Evolutionary conservation across 345 rosid genomes (phyloP).

Genomic region (Aegle marmelos): DNA sequence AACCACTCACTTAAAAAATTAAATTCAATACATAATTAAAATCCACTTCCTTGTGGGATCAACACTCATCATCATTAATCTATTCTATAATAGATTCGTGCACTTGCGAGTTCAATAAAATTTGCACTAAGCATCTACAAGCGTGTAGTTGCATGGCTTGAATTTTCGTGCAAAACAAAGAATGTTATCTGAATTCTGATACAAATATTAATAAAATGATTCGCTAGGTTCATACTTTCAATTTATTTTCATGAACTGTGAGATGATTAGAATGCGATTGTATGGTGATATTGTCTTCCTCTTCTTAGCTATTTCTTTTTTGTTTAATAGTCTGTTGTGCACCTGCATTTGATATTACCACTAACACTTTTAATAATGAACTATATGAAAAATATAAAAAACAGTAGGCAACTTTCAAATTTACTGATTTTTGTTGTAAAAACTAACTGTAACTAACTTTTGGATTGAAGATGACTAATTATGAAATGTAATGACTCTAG

Average conservation of each 20-base stretch:
- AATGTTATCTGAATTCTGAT: background rate
- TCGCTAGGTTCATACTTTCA: conserved; percentile 36
- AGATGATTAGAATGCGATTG: conserved; percentile 39
- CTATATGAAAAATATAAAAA: background rate
- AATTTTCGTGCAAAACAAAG: background rate
- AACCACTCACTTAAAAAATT: too few relatives aligned
- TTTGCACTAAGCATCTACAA: background rate
- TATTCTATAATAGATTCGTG: too few relatives aligned
- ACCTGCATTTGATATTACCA: conserved; percentile 35
- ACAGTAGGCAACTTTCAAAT: background rate
- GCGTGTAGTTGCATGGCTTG: background rate
- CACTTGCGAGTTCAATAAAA: too few relatives aligned
- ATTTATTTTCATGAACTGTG: conserved; percentile 53
- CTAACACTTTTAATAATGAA: background rate
- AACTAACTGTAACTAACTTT: too few relatives aligned
- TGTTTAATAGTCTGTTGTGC: conserved; percentile 58
- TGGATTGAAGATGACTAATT: too few relatives aligned
- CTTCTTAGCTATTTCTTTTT: conserved; percentile 50
- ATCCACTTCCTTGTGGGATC: too few relatives aligned
- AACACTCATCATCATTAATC: too few relatives aligned
- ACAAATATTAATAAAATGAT: background rate
- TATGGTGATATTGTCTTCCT: conserved; percentile 50
- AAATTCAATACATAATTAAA: too few relatives aligned
- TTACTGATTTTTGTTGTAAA: too few relatives aligned
- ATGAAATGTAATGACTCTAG: too few relatives aligned